Evolutionary conservation across 148 eudicot genomes (phyloP).

Genomic region (Cornus suecica): DNA sequence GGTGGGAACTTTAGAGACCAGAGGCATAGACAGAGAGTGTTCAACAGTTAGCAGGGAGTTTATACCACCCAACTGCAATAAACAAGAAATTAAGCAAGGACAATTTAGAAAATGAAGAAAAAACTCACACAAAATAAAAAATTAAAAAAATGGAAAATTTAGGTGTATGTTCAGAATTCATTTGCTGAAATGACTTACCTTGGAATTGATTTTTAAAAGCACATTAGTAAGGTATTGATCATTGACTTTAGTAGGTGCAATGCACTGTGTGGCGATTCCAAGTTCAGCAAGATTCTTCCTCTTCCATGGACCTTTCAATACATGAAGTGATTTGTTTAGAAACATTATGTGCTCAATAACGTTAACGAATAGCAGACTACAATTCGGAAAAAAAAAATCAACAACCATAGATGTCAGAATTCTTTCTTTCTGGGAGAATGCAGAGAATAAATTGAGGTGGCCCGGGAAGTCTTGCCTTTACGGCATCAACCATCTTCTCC

Average conservation of each 20-base stretch:
- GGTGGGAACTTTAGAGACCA: constrained; percentile 32
- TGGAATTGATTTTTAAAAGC: constrained; percentile 73
- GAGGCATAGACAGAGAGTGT: not conserved
- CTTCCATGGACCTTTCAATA: constrained; percentile 75
- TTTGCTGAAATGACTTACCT: constrained; percentile 25
- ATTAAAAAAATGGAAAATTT: no score
- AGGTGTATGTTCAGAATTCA: not conserved
- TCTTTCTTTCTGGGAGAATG: no score
- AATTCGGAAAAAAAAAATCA: no score
- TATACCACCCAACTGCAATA: constrained; percentile 23
- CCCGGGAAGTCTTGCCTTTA: constrained; percentile 28
- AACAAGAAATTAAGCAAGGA: not conserved
- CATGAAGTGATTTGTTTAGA: not conserved
- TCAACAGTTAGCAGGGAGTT: constrained; percentile 9
- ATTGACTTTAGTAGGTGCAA: constrained; percentile 60
- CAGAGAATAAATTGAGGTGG: no score
- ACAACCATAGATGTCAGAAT: no score
- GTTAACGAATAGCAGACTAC: no score
- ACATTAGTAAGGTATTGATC: constrained; percentile 80
- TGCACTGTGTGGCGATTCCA: constrained; percentile 67
- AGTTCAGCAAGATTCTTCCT: constrained; percentile 45
- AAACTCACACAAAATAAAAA: no score
- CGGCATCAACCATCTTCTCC: constrained; percentile 36
- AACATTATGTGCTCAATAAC: no score
- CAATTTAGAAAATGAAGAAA: not conserved